Evolutionary conservation across 129 eudicot species (phyloP), one percentile per base, ranked within the genome.

Genomic region (Ambrosia artemisiifolia): DNA sequence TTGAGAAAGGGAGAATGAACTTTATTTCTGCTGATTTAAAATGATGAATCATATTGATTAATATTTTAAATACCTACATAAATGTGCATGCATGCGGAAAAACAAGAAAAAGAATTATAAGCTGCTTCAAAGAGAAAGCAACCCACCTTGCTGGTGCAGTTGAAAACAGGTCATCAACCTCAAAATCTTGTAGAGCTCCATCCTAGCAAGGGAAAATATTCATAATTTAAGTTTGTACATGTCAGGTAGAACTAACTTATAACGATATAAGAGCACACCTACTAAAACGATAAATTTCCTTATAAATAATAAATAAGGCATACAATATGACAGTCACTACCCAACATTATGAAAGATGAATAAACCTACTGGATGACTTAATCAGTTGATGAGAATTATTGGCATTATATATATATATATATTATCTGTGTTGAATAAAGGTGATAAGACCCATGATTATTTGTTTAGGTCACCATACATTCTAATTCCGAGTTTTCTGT

Each of bases 101-200:
- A 54, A 48, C 68, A 60, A 16, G 56, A 40, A 62, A 24, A 57
- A 63, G 44, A 66, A 56, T 38, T 36, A 40, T 75, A 66, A 55
- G 68, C 17, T 48, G 72, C 69, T 46, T 56, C 42, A 42, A 57
- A 73, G 55, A 74, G 43, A 78, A 64, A 67, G 2, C 63, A 50
- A 24, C 77, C 60, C 35, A 94, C 99, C 96, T 84, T 78, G 90
- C 96, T 69, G 99, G 99, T 76, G 99, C 97, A 74, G 99, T 90
- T 69, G 99, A 90, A 83, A 94, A 94, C 36, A 94, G 61, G 65
- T 94, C 97, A 50, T 90, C 96, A 78, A 94, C 83, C 80, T 94
- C 97, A 56, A 85, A 69, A 35, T 79, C 80, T 57, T 85, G 81
- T 64, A 94, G 75, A 83, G 87, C 85, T 75, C 91, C 94, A 83